Evolutionary conservation across 2,329 filamentous ascomycete species (phyloP), one percentile per base, ranked within the genome.

Genomic region (Phialemonium atrogriseum): DNA sequence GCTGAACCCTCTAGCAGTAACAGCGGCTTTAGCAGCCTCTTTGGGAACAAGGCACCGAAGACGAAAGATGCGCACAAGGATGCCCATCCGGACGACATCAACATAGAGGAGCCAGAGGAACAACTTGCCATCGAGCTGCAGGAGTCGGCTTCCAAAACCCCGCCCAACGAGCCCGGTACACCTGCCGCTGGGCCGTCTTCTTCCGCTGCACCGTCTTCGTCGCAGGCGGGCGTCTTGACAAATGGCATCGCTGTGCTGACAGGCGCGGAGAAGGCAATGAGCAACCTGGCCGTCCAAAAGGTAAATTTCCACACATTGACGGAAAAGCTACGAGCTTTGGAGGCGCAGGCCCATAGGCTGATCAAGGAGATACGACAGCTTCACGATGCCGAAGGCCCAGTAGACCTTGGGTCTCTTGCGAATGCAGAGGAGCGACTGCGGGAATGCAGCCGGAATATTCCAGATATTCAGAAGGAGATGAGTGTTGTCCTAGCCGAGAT

Each of bases 81-180:
- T 10, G 30, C 50, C 4, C 49, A 43, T 5, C 64, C 64, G 0
- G 68, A 71, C 3, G 67, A 73, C 34, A 69, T 73, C 30, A 56
- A 70, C 27, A 59, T 73, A 15, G 60, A 64, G 36, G 59, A 60
- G 20, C 62, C 58, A 0, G 56, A 61, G 19, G 59, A 54, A 17
- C 44, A 58, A 29, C 47, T 58, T 13, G 33, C 37, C 7, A 36
- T 53, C 3, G 53, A 60, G 4, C 30, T 39, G 6, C 44, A 48
- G 18, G 49, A 51, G 5, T 38, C 40, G 5, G 30, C 37, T 3
- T 37, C 15, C 23, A 27, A 30, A 18, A 34, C 34, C 3, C 25
- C 40, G 11, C 27, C 29, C 8, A 36, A 27, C 18, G 42, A 41
- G 10, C 14, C 39, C 25, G 7, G 32, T 16, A 30, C 24, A 10